Base-by-base conservation (phyloP, 768 basidiomycete species). In the Tricholoma flavovirens region DNA sequence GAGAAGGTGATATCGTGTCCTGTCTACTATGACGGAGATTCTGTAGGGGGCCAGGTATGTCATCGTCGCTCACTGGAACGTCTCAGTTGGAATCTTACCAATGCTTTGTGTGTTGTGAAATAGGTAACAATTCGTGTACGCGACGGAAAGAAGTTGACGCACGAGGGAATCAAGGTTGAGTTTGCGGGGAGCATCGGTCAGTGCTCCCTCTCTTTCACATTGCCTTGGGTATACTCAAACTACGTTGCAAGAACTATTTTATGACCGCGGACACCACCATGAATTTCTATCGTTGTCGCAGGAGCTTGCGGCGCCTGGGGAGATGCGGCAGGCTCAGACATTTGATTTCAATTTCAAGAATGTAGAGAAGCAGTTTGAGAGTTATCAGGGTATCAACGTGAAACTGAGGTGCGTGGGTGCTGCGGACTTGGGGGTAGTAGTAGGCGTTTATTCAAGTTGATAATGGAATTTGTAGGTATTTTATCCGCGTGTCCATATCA, bases 271-370 rank as follows among this genome's bases (percentile, higher is more conserved):
- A 2, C 96, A 98, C 69, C 96, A 98, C 68, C 94, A 98, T 70
- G 97, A 98, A 69, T 98, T 98, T 71, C 77, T 98, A 9, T 97
- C 96, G 6, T 73, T 98, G 64, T 92, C 93, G 0, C 93, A 98
- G 73, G 96, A 98, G 66, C 78, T 98, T 22, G 93, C 95, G 2
- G 87, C 92, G 0, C 93, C 93, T n/a, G 94, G 93, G 32, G 97
- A 99, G 67, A 87, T 99, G 86, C 83, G 97, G 43, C 88, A 93
- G 66, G 94, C 94, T 0, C 95, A 98, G 72, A 93, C 93, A 8
- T 97, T 87, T 63, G 95, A 98, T 53, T 98, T 99, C 72, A 82
- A 86, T 65, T 98, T 99, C 82, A 98, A 98, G 80, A 99, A 96
- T 66, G 90, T 99, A 38, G 97, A 99, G 83, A 98, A 99, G 77